A percentile compares a stretch with the other conserved stretches of the same genome.
phyloP scores from a whole-genome alignment of 257 asterid species.

The Sherardia arvensis region DNA sequence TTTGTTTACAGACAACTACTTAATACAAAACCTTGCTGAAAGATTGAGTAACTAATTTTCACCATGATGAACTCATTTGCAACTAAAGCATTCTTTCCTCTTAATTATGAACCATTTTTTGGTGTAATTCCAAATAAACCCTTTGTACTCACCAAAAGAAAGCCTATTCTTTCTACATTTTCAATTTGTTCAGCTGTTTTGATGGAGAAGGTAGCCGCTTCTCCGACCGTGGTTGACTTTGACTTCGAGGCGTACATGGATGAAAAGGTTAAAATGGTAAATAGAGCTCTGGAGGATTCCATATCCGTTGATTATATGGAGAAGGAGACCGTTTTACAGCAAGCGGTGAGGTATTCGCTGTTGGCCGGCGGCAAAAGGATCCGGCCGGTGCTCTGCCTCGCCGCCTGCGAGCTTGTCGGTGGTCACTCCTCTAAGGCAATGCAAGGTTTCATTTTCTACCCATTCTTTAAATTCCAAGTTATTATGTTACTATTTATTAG shows the following conservation, averaged over 20 bases:
- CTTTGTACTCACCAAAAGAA: too few relatives aligned
- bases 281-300: constrained; percentile 11
- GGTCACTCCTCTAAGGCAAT: constrained; percentile 41
- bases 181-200: background rate
- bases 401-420: constrained; percentile 70
- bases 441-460: constrained; percentile 14
- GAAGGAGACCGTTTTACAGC: constrained; percentile 45
- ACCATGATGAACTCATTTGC: background rate
- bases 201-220: too few relatives aligned
- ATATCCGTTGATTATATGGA: constrained; percentile 23
- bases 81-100: background rate
- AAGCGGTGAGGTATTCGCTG: constrained; percentile 65
- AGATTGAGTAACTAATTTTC: too few relatives aligned
- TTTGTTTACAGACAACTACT: too few relatives aligned
- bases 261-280: too few relatives aligned
- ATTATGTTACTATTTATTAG: too few relatives aligned
- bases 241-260: too few relatives aligned
- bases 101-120: background rate
- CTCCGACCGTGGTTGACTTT: background rate
- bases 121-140: background rate
- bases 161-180: background rate
- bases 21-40: too few relatives aligned
- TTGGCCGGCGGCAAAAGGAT: constrained; percentile 69
- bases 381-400: constrained; percentile 66
- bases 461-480: too few relatives aligned